Evolutionary conservation across 805 yeast genomes (phyloP).

Genomic region (Clavispora phyllophila): DNA sequence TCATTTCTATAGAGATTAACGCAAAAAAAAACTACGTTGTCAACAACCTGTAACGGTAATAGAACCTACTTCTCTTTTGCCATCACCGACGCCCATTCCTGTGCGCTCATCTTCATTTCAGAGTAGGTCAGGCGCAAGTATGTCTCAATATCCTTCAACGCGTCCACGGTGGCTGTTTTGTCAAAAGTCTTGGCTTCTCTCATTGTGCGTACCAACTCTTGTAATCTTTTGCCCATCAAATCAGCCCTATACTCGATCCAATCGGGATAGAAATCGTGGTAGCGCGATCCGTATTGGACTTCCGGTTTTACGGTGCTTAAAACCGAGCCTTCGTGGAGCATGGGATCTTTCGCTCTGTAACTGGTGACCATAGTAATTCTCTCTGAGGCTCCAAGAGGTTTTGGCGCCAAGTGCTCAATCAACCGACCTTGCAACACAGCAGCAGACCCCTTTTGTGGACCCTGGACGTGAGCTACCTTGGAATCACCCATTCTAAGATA

Average conservation of each 20-base stretch:
- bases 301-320: conserved; percentile 37
- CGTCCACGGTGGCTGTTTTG: conserved; percentile 19
- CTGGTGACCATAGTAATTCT: conserved; percentile 42
- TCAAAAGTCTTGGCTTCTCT: conserved; percentile 18
- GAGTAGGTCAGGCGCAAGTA: conserved; percentile 12
- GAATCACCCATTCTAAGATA: conserved; percentile 42
- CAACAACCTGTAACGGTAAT: neutral
- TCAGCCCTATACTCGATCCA: conserved; percentile 32
- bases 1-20: neutral
- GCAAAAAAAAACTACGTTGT: neutral
- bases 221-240: conserved; percentile 21
- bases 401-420: conserved; percentile 17
- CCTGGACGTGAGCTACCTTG: conserved; percentile 13
- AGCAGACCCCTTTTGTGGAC: conserved; percentile 15
- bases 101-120: conserved; percentile 14
- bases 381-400: conserved; percentile 30
- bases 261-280: conserved; percentile 31
- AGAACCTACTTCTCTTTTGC: conserved; percentile 1
- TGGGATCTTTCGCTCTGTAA: conserved; percentile 29
- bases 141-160: conserved; percentile 11
- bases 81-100: conserved; percentile 11
- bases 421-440: conserved; percentile 18
- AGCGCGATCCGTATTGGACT: conserved; percentile 30
- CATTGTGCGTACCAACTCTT: conserved; percentile 14
- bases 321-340: conserved; percentile 25